Evolutionary conservation across 1,139 yeast species (phyloP).

Genomic region (Nakaseomyces uthaithaninus): DNA sequence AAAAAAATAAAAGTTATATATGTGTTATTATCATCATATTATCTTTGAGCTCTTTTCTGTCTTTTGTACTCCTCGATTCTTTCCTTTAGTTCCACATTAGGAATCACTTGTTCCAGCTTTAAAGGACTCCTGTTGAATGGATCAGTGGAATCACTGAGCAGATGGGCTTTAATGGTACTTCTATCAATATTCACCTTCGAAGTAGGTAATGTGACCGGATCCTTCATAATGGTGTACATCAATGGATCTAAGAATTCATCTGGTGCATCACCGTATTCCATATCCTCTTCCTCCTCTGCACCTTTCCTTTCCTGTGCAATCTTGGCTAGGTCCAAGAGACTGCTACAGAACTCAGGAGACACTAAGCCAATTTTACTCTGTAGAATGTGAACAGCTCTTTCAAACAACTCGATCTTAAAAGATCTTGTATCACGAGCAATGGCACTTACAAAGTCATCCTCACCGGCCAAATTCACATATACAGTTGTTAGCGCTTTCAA

Average conservation of each 20-base stretch:
- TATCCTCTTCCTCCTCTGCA: conserved; percentile 71
- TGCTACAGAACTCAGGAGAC: conserved; percentile 45
- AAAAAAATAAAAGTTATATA: background rate
- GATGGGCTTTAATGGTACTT: conserved; percentile 86
- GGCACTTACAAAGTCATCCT: conserved; percentile 61
- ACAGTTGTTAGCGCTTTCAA: conserved; percentile 65
- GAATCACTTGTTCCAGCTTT: conserved; percentile 77
- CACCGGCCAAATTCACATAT: conserved; percentile 59
- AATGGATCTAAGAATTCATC: conserved; percentile 96
- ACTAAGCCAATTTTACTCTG: conserved; percentile 44
- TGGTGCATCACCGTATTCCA: conserved; percentile 87
- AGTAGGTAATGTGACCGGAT: conserved; percentile 86
- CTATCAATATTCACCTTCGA: conserved; percentile 80
- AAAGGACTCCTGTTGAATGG: conserved; percentile 94
- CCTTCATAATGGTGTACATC: conserved; percentile 91
- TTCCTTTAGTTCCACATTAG: conserved; percentile 57
- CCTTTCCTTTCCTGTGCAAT: conserved; percentile 53
- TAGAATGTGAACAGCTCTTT: conserved; percentile 62
- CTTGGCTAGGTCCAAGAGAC: conserved; percentile 49
- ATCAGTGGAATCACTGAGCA: conserved; percentile 89
- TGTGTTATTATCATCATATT: background rate
- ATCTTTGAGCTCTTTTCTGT: conserved; percentile 28
- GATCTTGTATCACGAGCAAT: conserved; percentile 90
- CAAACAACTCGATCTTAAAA: conserved; percentile 56
- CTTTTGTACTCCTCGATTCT: conserved; percentile 54